phyloP scores from a whole-genome alignment of 192 early-diverging fungal species.

The Rhizophagus prolifer region DNA sequence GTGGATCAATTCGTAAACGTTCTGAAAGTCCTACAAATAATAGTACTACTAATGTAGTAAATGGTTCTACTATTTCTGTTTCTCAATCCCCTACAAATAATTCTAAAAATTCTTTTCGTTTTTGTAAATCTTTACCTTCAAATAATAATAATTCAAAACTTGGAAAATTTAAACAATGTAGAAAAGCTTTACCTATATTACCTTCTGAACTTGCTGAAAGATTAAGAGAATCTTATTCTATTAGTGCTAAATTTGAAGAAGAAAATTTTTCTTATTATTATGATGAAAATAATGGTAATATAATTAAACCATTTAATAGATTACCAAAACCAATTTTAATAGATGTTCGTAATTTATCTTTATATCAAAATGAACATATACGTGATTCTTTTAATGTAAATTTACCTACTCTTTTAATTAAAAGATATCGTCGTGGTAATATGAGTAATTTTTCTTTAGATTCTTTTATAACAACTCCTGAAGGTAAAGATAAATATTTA shows the following conservation, averaged over 20 bases:
- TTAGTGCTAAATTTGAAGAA: background rate
- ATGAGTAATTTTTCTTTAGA: slow-evolving; percentile 52
- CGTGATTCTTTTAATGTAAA: slow-evolving; percentile 53
- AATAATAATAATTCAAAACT: slow-evolving; percentile 6
- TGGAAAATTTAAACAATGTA: slow-evolving; percentile 20
- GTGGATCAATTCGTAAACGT: slow-evolving; percentile 19
- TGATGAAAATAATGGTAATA: background rate
- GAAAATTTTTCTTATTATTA: background rate
- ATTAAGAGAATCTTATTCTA: slow-evolving; percentile 3
- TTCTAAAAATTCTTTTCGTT: slow-evolving; percentile 7
- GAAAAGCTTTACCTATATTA: slow-evolving; percentile 24
- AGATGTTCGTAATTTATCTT: slow-evolving; percentile 46
- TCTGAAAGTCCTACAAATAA: slow-evolving; percentile 12
- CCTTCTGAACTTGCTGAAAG: slow-evolving; percentile 22
- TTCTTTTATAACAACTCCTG: slow-evolving; percentile 52
- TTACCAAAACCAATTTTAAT: slow-evolving; percentile 34
- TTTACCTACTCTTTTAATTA: slow-evolving; percentile 51
- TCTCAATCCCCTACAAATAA: background rate
- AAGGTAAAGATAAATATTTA: slow-evolving; percentile 44
- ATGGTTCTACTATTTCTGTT: background rate
- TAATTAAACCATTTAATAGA: background rate
- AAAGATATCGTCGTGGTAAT: slow-evolving; percentile 49
- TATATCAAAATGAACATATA: slow-evolving; percentile 47
- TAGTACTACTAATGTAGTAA: background rate
- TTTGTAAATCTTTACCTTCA: too few species aligned